Percentiles rank a stretch among this genome's conserved stretches.
phyloP scores from a whole-genome alignment of 2,329 filamentous ascomycete genomes.

The Ophiostoma montium region DNA sequence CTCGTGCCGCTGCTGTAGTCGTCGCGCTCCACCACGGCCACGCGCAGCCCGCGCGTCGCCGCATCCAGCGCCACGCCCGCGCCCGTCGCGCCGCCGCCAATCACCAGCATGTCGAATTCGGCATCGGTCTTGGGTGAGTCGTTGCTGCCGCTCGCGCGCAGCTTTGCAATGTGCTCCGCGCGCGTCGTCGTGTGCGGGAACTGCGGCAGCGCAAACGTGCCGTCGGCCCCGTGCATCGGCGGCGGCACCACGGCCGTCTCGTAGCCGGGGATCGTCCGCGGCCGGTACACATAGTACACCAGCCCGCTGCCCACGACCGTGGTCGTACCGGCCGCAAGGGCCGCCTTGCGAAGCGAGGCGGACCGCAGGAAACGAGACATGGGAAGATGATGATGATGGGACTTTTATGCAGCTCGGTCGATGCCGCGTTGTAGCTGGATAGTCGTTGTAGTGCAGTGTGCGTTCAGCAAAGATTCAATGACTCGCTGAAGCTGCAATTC shows the following conservation, averaged over 20 bases:
- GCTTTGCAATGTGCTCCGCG: slow-evolving; percentile 48
- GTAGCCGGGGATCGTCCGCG: slow-evolving; percentile 56
- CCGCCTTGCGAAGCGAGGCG: slow-evolving; percentile 27
- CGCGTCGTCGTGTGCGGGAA: slow-evolving; percentile 51
- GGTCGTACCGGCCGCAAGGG: slow-evolving; percentile 27
- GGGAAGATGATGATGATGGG: not conserved
- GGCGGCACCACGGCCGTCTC: slow-evolving; percentile 56
- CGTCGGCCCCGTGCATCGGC: slow-evolving; percentile 54
- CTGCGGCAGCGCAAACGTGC: slow-evolving; percentile 49
- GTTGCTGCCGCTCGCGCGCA: slow-evolving; percentile 24
- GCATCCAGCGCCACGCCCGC: slow-evolving; percentile 70
- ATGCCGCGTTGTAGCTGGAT: too few relatives aligned
- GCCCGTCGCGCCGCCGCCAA: slow-evolving; percentile 67
- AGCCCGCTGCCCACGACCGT: slow-evolving; percentile 29
- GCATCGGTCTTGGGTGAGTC: too few relatives aligned
- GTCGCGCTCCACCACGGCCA: slow-evolving; percentile 68
- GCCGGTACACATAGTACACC: slow-evolving; percentile 45
- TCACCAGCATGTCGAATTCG: slow-evolving; percentile 62
- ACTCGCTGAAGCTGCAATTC: too few relatives aligned
- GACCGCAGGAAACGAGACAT: slow-evolving; percentile 18
- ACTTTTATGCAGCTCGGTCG: not conserved
- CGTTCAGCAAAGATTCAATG: too few relatives aligned
- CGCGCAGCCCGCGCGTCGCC: slow-evolving; percentile 62
- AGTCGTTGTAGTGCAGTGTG: too few relatives aligned
- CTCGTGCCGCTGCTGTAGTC: slow-evolving; percentile 72